phyloP scores from a whole-genome alignment of 305 asterid species.

The Caryopteris hybrid region DNA sequence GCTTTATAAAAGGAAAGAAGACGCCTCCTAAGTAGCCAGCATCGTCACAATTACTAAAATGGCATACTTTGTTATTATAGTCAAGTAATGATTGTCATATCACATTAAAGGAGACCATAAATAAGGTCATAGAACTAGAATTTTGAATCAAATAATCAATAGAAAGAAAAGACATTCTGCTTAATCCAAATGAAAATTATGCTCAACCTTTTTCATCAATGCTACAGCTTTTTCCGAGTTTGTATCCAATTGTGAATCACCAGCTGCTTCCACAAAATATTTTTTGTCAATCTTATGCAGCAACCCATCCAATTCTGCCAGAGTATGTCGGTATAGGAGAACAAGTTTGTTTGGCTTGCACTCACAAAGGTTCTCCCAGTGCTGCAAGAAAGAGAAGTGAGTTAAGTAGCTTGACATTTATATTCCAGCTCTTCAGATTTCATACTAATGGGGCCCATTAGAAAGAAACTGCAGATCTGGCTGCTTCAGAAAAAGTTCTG shows the following conservation, averaged over 20 bases:
- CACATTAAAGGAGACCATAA: not conserved
- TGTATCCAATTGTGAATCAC: slow-evolving; percentile 29
- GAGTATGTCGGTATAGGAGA: slow-evolving; percentile 77
- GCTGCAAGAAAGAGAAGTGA: slow-evolving; percentile 52
- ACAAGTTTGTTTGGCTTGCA: slow-evolving; percentile 70
- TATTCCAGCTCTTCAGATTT: slow-evolving; percentile 15
- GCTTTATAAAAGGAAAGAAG: not conserved
- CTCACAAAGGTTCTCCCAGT: slow-evolving; percentile 91
- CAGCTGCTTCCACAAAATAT: slow-evolving; percentile 37
- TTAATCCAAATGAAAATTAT: slow-evolving; percentile 3
- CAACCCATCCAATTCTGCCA: slow-evolving; percentile 71
- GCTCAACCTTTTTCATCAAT: slow-evolving; percentile 65
- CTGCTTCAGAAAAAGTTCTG: too few species aligned
- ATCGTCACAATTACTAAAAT: not conserved
- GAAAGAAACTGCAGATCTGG: too few species aligned
- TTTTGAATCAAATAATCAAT: slow-evolving; percentile 5
- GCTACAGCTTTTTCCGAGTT: slow-evolving; percentile 37
- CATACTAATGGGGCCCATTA: slow-evolving; percentile 2
- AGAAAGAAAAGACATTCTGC: not conserved
- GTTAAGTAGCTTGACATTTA: slow-evolving; percentile 16
- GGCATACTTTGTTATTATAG: not conserved
- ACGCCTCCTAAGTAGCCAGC: too few species aligned
- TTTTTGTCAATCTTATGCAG: slow-evolving; percentile 43
- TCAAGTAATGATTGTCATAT: not conserved
- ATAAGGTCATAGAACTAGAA: not conserved